Conservation (phyloP, 495 filamentous ascomycete genomes). For the Penicillium tannophilum region DNA sequence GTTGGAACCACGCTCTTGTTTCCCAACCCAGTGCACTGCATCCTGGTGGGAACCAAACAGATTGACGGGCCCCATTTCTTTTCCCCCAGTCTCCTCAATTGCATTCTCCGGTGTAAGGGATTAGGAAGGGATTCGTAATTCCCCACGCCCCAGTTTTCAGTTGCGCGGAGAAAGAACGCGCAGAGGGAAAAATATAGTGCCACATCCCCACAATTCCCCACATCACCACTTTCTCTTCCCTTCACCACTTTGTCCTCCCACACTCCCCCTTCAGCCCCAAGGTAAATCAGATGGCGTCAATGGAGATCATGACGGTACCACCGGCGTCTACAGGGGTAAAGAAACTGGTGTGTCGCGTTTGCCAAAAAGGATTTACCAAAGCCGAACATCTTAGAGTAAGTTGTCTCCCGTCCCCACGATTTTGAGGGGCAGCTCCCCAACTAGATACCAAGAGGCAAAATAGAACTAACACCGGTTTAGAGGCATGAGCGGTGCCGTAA, state of each 20-base stretch:
- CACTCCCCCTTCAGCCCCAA: conserved; percentile 6
- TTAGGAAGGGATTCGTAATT: neutral
- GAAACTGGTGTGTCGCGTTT: conserved; percentile 44
- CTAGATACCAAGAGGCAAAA: neutral
- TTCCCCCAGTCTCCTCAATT: neutral
- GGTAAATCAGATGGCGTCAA: conserved; percentile 14
- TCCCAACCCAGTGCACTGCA: neutral
- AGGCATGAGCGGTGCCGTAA: conserved; percentile 54
- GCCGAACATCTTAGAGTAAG: conserved; percentile 49
- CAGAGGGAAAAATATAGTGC: conserved; percentile 10
- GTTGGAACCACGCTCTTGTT: conserved; percentile 2
- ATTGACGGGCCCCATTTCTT: neutral
- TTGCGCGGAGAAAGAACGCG: neutral
- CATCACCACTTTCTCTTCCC: conserved; percentile 8
- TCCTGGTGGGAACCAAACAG: neutral
- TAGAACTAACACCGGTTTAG: conserved; percentile 25
- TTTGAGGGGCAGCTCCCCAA: conserved; percentile 15
- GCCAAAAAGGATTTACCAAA: conserved; percentile 48
- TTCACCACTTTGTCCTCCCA: conserved; percentile 2
- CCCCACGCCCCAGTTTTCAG: neutral
- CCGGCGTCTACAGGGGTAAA: conserved; percentile 24
- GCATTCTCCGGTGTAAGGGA: neutral
- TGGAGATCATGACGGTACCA: conserved; percentile 24
- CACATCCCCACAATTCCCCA: conserved; percentile 31
- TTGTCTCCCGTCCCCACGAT: conserved; percentile 19